A percentile compares a stretch with the other conserved stretches of the same genome.
phyloP scores from a whole-genome alignment of 768 basidiomycete genomes.

The Amanita rimosa region DNA sequence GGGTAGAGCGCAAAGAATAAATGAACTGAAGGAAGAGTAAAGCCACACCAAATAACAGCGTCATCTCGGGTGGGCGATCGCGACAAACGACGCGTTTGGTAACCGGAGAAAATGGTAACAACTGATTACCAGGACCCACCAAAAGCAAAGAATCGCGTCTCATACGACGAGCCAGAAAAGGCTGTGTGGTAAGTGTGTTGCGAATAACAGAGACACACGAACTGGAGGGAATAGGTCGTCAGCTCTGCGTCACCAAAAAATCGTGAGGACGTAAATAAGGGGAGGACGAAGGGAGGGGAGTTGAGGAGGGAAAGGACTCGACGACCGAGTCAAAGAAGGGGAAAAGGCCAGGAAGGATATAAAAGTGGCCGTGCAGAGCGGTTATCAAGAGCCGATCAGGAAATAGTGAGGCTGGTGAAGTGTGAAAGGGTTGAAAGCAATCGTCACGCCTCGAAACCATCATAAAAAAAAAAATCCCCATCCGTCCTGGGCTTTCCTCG shows the following conservation, averaged over 20 bases:
- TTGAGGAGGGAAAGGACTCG: constrained; percentile 28
- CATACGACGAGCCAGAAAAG: constrained; percentile 26
- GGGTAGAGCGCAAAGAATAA: constrained; percentile 9
- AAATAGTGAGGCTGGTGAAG: constrained; percentile 6
- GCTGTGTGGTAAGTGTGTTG: neutral
- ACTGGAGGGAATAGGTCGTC: constrained; percentile 22
- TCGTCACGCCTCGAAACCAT: constrained; percentile 7
- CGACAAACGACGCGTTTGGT: constrained; percentile 6
- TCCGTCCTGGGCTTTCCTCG: neutral
- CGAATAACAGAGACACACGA: neutral
- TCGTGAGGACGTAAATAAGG: constrained; percentile 26
- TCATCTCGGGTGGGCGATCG: constrained; percentile 5
- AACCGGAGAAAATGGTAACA: constrained; percentile 7
- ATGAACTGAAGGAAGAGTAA: constrained; percentile 1
- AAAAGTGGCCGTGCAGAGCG: constrained; percentile 11
- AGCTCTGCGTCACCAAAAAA: constrained; percentile 32
- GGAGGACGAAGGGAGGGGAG: constrained; percentile 16
- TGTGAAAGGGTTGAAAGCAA: constrained; percentile 4
- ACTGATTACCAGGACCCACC: constrained; percentile 18
- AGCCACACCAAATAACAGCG: constrained; percentile 8
- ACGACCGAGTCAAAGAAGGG: constrained; percentile 23
- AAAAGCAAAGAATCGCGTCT: constrained; percentile 19
- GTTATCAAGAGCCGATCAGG: constrained; percentile 7
- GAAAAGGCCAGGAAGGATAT: constrained; percentile 19
- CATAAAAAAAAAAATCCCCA: constrained; percentile 5